phyloP scores from a whole-genome alignment of 768 basidiomycete genomes.

The Hygrocybe punicea region DNA sequence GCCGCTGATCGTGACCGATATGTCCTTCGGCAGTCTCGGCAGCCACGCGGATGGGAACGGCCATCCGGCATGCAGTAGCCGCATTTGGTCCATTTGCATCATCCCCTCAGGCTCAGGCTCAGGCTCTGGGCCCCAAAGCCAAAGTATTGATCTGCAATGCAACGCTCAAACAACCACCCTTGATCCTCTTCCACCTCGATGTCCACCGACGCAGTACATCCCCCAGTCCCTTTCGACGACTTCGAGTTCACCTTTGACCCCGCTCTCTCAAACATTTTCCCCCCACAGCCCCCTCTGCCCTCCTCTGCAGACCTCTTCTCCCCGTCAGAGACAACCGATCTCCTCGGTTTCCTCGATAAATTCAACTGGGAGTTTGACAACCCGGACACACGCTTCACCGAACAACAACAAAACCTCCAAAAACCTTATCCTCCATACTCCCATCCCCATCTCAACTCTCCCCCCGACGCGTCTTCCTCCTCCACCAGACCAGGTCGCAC shows the following conservation, averaged over 20 bases:
- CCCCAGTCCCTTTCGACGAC: slow-evolving; percentile 60
- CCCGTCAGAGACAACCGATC: slow-evolving; percentile 69
- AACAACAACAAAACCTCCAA: slow-evolving; percentile 14
- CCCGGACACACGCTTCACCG: slow-evolving; percentile 20
- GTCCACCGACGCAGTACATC: background rate
- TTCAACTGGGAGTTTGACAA: slow-evolving; percentile 53
- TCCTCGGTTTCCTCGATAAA: slow-evolving; percentile 80
- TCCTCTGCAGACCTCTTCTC: slow-evolving; percentile 78
- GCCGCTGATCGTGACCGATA: no score
- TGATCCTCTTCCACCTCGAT: background rate
- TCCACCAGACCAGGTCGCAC: slow-evolving; percentile 30
- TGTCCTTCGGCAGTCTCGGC: no score
- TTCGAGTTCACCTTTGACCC: slow-evolving; percentile 74
- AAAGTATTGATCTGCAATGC: background rate
- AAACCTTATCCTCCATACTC: slow-evolving; percentile 40
- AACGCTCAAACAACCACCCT: background rate
- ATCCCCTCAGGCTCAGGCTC: background rate
- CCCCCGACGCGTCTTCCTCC: slow-evolving; percentile 42
- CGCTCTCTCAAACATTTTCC: slow-evolving; percentile 54
- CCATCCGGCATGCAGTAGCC: background rate
- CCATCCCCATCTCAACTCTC: slow-evolving; percentile 46
- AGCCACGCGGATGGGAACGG: background rate
- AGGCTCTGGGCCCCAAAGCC: no score
- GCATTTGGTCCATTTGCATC: background rate
- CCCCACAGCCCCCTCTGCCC: slow-evolving; percentile 59